Conservation (phyloP, 139 green algal species). For the Gonium pectorale region DNA sequence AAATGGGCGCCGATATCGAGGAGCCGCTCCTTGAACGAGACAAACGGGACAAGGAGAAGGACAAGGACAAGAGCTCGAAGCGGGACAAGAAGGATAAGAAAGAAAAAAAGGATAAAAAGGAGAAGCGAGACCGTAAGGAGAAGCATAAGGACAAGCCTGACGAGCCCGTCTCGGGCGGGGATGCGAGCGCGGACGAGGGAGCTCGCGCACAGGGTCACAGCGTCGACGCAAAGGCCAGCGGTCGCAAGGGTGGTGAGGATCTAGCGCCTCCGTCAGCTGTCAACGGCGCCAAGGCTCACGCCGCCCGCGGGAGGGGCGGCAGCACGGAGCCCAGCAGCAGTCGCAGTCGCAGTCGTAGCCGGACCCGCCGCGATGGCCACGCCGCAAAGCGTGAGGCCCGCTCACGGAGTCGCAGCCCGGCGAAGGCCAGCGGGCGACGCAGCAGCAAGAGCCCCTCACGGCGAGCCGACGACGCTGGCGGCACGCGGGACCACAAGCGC, state of each 20-base stretch:
- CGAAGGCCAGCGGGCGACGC: background rate
- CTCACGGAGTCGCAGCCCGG: background rate
- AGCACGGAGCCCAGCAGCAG: background rate
- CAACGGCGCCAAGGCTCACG: background rate
- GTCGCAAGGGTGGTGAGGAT: background rate
- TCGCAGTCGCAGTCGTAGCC: background rate
- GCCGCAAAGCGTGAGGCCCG: background rate
- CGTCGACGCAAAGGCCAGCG: background rate
- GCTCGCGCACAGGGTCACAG: too few relatives aligned
- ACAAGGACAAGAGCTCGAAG: background rate
- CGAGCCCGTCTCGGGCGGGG: background rate
- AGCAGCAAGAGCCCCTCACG: background rate
- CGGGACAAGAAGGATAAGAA: conserved; percentile 27
- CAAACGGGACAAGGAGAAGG: background rate
- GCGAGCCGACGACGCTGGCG: background rate
- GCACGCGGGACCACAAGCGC: background rate
- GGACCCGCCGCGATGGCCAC: background rate
- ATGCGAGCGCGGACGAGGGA: background rate
- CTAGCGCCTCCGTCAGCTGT: background rate
- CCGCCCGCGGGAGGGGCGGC: background rate
- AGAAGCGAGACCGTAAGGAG: conserved; percentile 25
- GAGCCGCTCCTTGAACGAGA: background rate
- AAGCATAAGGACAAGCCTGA: conserved; percentile 1
- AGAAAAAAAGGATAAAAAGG: conserved; percentile 24
- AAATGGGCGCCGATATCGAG: background rate